Evolutionary conservation across 2,329 filamentous ascomycete species (phyloP).

Genomic region (Beauveria caledonica): DNA sequence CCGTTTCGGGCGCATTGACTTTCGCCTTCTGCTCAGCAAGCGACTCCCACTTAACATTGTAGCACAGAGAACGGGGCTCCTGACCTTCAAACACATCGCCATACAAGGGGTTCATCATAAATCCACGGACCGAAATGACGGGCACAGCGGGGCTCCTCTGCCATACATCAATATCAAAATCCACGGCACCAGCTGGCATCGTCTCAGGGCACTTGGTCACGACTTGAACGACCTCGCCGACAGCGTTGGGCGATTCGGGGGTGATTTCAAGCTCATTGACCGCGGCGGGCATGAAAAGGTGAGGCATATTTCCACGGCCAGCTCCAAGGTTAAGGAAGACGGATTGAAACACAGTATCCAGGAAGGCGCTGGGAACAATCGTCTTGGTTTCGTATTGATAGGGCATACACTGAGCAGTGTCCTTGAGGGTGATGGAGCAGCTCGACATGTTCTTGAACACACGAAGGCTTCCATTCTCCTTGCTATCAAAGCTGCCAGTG

Average conservation of each 20-base stretch:
- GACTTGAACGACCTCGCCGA: conserved; percentile 22
- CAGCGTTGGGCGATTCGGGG: conserved; percentile 16
- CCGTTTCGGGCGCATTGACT: neutral
- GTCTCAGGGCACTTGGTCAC: conserved; percentile 19
- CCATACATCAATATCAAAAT: conserved; percentile 28
- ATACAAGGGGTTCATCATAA: conserved; percentile 34
- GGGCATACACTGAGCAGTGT: conserved; percentile 39
- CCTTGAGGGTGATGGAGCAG: conserved; percentile 28
- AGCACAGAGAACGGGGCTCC: conserved; percentile 29
- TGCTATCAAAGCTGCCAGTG: conserved; percentile 18
- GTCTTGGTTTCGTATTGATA: conserved; percentile 33
- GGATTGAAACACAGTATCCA: conserved; percentile 38
- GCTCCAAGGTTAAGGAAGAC: conserved; percentile 30
- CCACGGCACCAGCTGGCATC: conserved; percentile 20
- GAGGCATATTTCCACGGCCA: conserved; percentile 21
- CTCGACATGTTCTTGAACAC: conserved; percentile 14
- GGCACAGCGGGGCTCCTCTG: conserved; percentile 17
- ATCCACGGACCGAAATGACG: conserved; percentile 28
- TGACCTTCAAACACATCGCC: conserved; percentile 20
- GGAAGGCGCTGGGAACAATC: conserved; percentile 36
- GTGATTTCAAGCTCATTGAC: conserved; percentile 25
- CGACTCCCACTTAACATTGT: conserved; percentile 37
- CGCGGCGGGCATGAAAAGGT: conserved; percentile 29
- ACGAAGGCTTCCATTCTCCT: conserved; percentile 10
- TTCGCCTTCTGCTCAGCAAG: conserved; percentile 14